phyloP scores from a whole-genome alignment of 257 asterid species.

The Nicotiana attenuata region DNA sequence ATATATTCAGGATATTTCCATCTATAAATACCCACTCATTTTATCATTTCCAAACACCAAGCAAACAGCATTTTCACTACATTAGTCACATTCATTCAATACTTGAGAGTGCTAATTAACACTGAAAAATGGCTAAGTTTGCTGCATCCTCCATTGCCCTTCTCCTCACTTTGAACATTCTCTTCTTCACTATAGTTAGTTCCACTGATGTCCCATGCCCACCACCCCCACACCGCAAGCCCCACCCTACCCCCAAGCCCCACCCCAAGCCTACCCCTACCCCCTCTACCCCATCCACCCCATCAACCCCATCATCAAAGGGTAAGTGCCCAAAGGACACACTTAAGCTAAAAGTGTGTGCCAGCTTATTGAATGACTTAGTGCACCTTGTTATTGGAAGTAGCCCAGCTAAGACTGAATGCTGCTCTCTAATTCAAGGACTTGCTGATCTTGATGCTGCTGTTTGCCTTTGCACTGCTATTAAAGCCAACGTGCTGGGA shows the following conservation, averaged over 20 bases:
- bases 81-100: neutral
- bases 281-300: too few species aligned
- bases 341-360: conserved; percentile 14
- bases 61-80: neutral
- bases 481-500: conserved; percentile 19
- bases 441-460: conserved; percentile 24
- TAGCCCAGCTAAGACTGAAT: conserved; percentile 5
- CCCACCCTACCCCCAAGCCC: neutral
- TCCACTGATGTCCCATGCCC: conserved; percentile 16
- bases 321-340: conserved; percentile 12
- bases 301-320: neutral
- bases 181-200: conserved; percentile 27
- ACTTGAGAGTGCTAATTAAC: neutral
- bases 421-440: conserved; percentile 15
- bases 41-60: neutral
- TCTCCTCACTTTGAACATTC: conserved; percentile 20
- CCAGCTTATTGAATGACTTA: neutral
- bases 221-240: conserved; percentile 8
- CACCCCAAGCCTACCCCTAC: neutral
- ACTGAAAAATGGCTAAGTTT: conserved; percentile 4
- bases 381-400: neutral
- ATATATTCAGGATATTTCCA: neutral
- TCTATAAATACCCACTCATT: conserved; percentile 9
- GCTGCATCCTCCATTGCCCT: conserved; percentile 1
- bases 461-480: conserved; percentile 28